phyloP scores from a whole-genome alignment of 805 yeast genomes.

The Yamadazyma kitorensis region DNA sequence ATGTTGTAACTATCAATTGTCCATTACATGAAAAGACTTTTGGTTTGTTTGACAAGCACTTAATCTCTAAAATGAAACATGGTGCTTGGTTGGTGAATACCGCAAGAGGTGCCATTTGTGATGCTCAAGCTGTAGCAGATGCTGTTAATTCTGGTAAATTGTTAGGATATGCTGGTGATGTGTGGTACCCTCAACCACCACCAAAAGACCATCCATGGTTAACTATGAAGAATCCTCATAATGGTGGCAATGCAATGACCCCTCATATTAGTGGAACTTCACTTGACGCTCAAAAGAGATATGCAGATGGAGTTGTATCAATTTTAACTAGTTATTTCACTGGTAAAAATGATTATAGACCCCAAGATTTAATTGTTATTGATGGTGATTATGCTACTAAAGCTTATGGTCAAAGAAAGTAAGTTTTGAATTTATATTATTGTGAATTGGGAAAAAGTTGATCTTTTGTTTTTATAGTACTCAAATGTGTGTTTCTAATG shows the following conservation, averaged over 20 bases:
- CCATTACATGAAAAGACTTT: slow-evolving; percentile 71
- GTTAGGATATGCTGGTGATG: slow-evolving; percentile 83
- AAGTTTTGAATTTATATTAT: too few relatives aligned
- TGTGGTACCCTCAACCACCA: slow-evolving; percentile 84
- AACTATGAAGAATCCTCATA: slow-evolving; percentile 58
- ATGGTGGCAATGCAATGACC: slow-evolving; percentile 82
- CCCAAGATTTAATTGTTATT: slow-evolving; percentile 71
- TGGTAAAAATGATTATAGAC: slow-evolving; percentile 63
- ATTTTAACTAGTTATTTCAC: slow-evolving; percentile 63
- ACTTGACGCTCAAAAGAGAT: slow-evolving; percentile 74
- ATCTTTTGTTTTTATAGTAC: not conserved
- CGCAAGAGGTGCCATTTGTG: slow-evolving; percentile 79
- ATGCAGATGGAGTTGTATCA: slow-evolving; percentile 64
- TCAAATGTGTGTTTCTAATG: not conserved
- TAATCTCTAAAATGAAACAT: slow-evolving; percentile 65
- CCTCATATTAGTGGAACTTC: slow-evolving; percentile 81
- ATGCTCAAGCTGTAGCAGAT: slow-evolving; percentile 69
- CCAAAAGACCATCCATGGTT: slow-evolving; percentile 79
- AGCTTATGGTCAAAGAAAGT: slow-evolving; percentile 57
- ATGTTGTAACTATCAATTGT: slow-evolving; percentile 72
- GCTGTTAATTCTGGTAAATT: slow-evolving; percentile 68
- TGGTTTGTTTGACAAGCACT: slow-evolving; percentile 65
- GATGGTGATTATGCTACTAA: slow-evolving; percentile 72
- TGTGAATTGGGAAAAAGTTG: slow-evolving; percentile 1
- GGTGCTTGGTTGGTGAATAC: slow-evolving; percentile 77